Evolutionary conservation across 768 basidiomycete genomes (phyloP).

Genomic region (Calocybe indica): DNA sequence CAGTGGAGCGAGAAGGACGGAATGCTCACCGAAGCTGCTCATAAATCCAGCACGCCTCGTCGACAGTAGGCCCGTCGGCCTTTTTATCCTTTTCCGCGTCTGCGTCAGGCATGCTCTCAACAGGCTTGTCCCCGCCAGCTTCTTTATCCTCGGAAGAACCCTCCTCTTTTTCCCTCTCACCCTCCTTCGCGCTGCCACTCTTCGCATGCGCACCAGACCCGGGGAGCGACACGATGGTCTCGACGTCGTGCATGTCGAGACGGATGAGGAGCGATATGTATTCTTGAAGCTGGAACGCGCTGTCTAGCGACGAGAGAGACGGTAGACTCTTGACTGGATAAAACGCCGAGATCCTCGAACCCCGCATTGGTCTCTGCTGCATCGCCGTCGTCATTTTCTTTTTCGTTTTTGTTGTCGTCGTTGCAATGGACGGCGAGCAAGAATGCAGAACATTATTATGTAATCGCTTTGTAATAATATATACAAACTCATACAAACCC

Average conservation of each 20-base stretch:
- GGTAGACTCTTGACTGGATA: slow-evolving; percentile 73
- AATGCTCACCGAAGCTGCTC: slow-evolving; percentile 40
- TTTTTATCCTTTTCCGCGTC: slow-evolving; percentile 31
- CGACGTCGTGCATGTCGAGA: slow-evolving; percentile 83
- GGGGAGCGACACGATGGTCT: slow-evolving; percentile 74
- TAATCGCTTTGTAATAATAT: no score
- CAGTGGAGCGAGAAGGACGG: no score
- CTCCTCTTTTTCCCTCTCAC: slow-evolving; percentile 22
- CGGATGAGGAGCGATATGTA: slow-evolving; percentile 87
- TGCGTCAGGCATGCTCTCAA: slow-evolving; percentile 11
- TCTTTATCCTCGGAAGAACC: slow-evolving; percentile 22
- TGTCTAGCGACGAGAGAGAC: slow-evolving; percentile 69
- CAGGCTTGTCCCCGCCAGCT: neutral
- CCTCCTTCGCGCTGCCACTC: slow-evolving; percentile 27
- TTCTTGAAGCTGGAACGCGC: slow-evolving; percentile 92
- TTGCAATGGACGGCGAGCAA: no score
- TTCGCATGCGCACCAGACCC: slow-evolving; percentile 11
- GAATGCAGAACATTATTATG: no score
- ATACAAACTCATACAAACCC: no score
- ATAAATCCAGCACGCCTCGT: slow-evolving; percentile 84
- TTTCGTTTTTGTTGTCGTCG: slow-evolving; percentile 8
- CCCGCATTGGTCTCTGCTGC: slow-evolving; percentile 65
- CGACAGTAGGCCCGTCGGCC: slow-evolving; percentile 52
- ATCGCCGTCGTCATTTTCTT: slow-evolving; percentile 25
- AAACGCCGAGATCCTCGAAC: slow-evolving; percentile 74